Evolutionary conservation across 805 yeast species (phyloP).

Genomic region (Suhomyces sp.): DNA sequence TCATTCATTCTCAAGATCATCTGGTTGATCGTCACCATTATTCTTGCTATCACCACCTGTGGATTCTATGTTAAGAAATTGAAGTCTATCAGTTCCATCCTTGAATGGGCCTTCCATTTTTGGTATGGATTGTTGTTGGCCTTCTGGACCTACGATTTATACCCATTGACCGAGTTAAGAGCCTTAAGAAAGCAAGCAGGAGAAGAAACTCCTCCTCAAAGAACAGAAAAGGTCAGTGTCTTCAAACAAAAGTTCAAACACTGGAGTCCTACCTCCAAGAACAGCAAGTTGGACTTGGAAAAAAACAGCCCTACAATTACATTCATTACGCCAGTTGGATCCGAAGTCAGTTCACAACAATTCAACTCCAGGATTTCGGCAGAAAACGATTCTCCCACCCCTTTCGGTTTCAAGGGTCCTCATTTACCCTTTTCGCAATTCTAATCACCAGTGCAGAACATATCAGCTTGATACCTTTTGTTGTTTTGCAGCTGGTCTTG

Average conservation of each 20-base stretch:
- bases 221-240: constrained; percentile 1
- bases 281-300: constrained; percentile 1
- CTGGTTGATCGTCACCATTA: constrained; percentile 24
- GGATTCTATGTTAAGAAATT: constrained; percentile 20
- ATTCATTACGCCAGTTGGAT: constrained; percentile 2
- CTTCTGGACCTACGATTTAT: constrained; percentile 29
- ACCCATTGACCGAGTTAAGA: constrained; percentile 25
- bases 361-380: neutral
- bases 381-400: constrained; percentile 3
- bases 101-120: constrained; percentile 30
- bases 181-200: constrained; percentile 13
- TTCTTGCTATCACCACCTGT: constrained; percentile 20
- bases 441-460: too few relatives aligned
- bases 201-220: constrained; percentile 6
- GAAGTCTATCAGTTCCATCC: constrained; percentile 16
- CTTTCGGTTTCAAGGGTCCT: constrained; percentile 5
- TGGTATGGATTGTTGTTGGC: constrained; percentile 27
- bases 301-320: constrained; percentile 5
- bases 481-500: too few relatives aligned
- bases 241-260: constrained; percentile 6
- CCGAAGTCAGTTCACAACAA: constrained; percentile 5
- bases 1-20: constrained; percentile 23
- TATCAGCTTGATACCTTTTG: too few relatives aligned
- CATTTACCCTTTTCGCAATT: too few relatives aligned
- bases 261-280: constrained; percentile 6